Percentiles rank a stretch among this genome's conserved stretches.
phyloP scores from a whole-genome alignment of 2,329 filamentous ascomycete genomes.

The Colletotrichum gloeosporioides region DNA sequence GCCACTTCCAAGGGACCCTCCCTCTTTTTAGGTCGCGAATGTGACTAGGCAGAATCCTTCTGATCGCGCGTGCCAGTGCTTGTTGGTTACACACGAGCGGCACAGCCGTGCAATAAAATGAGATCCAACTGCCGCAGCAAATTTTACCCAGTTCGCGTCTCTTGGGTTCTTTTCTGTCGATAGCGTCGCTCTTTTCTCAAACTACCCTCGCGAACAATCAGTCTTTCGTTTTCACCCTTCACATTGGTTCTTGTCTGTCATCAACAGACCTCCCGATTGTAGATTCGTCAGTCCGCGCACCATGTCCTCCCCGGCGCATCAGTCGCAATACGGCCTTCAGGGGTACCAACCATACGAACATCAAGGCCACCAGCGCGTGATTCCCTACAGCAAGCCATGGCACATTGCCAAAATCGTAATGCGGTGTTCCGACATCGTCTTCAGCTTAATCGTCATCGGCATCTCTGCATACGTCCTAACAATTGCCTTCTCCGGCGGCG shows the following conservation, averaged over 20 bases:
- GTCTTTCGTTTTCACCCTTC: not conserved
- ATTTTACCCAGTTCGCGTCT: not conserved
- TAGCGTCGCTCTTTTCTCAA: not conserved
- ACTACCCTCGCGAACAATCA: not conserved
- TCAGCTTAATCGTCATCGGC: constrained; percentile 24
- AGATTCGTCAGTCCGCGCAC: not conserved
- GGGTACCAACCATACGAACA: not conserved
- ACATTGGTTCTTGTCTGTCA: not conserved
- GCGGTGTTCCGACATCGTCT: constrained; percentile 30
- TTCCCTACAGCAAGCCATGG: constrained; percentile 26
- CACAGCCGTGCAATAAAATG: constrained; percentile 12
- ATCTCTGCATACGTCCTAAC: not conserved
- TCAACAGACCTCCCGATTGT: not conserved
- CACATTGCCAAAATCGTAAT: constrained; percentile 34
- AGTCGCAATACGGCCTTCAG: constrained; percentile 6
- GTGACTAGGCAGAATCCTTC: not conserved
- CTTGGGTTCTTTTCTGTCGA: not conserved
- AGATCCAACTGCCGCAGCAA: not conserved
- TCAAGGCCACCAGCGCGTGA: not conserved
- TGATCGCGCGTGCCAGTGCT: not conserved
- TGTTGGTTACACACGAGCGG: not conserved
- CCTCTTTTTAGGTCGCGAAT: not conserved
- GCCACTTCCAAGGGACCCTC: not conserved
- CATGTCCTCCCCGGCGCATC: not conserved
- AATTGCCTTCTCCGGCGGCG: not conserved